These are phyloP conservation scores for Heliocybe sulcata DNA, from an alignment of 1,284 basidiomycete species.

Conservation along the genomic window DNA sequence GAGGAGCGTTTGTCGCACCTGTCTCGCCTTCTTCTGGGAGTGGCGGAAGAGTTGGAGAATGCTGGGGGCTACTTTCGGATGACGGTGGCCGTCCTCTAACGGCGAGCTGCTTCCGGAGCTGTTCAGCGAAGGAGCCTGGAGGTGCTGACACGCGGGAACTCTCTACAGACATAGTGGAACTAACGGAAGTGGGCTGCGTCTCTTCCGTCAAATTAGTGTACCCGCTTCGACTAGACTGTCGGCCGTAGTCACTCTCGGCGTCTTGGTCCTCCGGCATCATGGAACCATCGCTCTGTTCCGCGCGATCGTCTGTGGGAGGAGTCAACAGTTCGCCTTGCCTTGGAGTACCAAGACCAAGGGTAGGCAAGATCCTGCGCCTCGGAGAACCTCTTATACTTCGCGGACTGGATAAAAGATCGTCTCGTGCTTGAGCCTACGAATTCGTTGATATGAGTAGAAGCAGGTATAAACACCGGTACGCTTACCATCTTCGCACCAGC, in stretches of 20 bases:
- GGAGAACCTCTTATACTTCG: constrained; percentile 64
- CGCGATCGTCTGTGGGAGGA: constrained; percentile 33
- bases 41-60: constrained; percentile 26
- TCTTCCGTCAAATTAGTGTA: constrained; percentile 42
- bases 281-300: constrained; percentile 30
- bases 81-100: constrained; percentile 31
- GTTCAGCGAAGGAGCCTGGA: constrained; percentile 48
- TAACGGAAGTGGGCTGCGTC: constrained; percentile 48
- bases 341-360: constrained; percentile 18
- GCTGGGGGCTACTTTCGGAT: constrained; percentile 23
- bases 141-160: constrained; percentile 23
- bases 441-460: not conserved
- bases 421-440: constrained; percentile 44
- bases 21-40: constrained; percentile 28
- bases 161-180: constrained; percentile 33
- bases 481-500: constrained; percentile 67
- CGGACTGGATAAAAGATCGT: constrained; percentile 50
- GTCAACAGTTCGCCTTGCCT: constrained; percentile 35
- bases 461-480: constrained; percentile 7
- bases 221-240: constrained; percentile 36
- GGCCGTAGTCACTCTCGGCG: constrained; percentile 46
- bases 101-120: constrained; percentile 49
- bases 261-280: constrained; percentile 33
- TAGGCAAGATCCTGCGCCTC: constrained; percentile 32
- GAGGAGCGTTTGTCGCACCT: constrained; percentile 11